Evolutionary conservation across 192 early-diverging fungal species (phyloP).

Genomic region (Phlyctochytrium planicorne): DNA sequence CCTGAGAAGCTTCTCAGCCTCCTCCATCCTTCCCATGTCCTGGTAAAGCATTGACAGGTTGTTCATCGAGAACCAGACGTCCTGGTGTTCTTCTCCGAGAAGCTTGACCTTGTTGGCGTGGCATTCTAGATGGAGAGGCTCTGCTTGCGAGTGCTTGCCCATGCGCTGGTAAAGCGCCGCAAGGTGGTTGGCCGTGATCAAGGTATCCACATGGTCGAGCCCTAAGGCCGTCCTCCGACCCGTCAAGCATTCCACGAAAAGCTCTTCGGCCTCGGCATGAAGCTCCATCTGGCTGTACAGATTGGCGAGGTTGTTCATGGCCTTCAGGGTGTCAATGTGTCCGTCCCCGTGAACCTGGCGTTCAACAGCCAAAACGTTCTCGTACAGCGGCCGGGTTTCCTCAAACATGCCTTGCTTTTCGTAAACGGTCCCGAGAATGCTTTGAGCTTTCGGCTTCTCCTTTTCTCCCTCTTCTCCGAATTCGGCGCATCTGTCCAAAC

Average conservation of each 20-base stretch:
- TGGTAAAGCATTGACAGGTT: constrained; percentile 3
- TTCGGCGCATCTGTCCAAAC: constrained; percentile 6
- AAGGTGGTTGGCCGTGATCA: constrained; percentile 7
- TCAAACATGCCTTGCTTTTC: constrained; percentile 20
- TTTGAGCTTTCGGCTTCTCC: neutral
- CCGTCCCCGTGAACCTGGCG: constrained; percentile 7
- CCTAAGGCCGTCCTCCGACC: constrained; percentile 5
- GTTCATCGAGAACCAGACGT: constrained; percentile 1
- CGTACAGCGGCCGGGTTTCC: constrained; percentile 7
- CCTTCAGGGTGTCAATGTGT: constrained; percentile 7
- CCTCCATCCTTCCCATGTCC: neutral
- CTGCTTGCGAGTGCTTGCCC: constrained; percentile 22
- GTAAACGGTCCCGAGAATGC: constrained; percentile 5
- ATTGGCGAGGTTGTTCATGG: neutral
- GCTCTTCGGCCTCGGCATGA: constrained; percentile 13
- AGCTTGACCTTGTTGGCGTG: neutral
- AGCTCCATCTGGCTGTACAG: constrained; percentile 3
- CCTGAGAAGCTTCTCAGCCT: constrained; percentile 2
- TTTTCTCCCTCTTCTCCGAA: neutral
- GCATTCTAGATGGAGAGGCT: constrained; percentile 16
- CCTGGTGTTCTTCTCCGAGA: neutral
- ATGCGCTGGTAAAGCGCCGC: constrained; percentile 5
- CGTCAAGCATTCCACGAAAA: constrained; percentile 23
- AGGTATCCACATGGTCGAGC: constrained; percentile 27
- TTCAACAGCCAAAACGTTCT: constrained; percentile 3